These are phyloP conservation scores for Plasmodium sp. DNA, from an alignment of 169 alveolate species.

Conservation along the genomic window DNA sequence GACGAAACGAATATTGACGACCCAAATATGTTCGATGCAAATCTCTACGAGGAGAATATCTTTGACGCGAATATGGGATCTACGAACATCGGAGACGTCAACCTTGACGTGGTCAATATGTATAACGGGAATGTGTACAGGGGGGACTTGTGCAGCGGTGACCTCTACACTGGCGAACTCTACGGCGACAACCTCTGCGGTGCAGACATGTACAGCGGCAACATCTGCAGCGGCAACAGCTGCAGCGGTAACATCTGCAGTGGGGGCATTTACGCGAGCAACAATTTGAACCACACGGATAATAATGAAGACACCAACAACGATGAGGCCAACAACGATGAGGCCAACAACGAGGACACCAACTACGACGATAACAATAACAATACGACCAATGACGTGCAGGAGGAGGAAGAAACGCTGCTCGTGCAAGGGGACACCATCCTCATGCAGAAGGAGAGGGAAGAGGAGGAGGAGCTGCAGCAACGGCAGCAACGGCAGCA, in stretches of 20 bases:
- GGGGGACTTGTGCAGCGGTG: background rate
- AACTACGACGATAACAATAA: background rate
- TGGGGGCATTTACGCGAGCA: background rate
- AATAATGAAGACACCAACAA: background rate
- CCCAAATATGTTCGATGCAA: background rate
- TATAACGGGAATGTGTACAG: background rate
- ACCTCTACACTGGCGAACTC: background rate
- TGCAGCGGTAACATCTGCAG: background rate
- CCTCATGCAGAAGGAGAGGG: background rate
- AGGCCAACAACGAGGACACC: background rate
- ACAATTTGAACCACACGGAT: background rate
- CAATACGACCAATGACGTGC: background rate
- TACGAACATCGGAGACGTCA: background rate
- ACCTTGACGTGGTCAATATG: background rate
- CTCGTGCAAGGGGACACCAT: background rate
- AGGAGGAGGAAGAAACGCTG: conserved; percentile 5
- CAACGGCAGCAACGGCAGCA: too few species aligned
- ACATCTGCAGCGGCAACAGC: background rate
- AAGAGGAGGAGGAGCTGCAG: background rate
- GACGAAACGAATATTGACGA: background rate
- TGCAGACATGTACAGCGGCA: background rate
- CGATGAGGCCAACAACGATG: background rate
- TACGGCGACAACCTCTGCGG: background rate
- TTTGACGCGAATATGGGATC: background rate
- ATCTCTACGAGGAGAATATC: background rate